phyloP scores from a whole-genome alignment of 1,139 yeast species.

The Geotrichum australiense region DNA sequence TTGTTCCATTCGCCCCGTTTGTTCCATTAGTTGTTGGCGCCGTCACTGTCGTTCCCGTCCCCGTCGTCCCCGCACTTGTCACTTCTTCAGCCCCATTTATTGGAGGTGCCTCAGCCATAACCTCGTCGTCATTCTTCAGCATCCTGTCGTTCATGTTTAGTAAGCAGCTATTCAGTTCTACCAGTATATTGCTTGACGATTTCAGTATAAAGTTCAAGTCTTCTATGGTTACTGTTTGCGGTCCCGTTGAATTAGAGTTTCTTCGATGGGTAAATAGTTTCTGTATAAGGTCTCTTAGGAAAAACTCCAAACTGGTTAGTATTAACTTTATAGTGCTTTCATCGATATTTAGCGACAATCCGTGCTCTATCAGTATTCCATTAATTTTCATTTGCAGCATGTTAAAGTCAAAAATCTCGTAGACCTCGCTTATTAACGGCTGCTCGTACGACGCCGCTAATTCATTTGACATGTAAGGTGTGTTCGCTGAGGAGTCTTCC shows the following conservation, averaged over 20 bases:
- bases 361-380: constrained; percentile 86
- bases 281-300: constrained; percentile 67
- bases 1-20: too few relatives aligned
- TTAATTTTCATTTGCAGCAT: constrained; percentile 61
- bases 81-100: too few relatives aligned
- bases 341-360: constrained; percentile 75
- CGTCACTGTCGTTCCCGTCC: too few relatives aligned
- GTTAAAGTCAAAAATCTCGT: constrained; percentile 77
- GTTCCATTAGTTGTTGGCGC: too few relatives aligned
- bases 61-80: too few relatives aligned
- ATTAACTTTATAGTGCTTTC: constrained; percentile 71
- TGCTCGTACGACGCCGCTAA: constrained; percentile 45
- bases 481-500: constrained; percentile 4
- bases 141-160: constrained; percentile 30
- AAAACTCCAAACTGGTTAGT: constrained; percentile 70
- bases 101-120: constrained; percentile 1
- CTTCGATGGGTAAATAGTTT: constrained; percentile 44
- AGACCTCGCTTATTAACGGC: constrained; percentile 71
- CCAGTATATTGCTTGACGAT: constrained; percentile 30
- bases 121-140: constrained; percentile 29
- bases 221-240: constrained; percentile 29
- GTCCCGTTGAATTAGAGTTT: constrained; percentile 9
- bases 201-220: constrained; percentile 31
- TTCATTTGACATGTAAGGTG: constrained; percentile 2
- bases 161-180: constrained; percentile 32